Evolutionary conservation across 495 filamentous ascomycete genomes (phyloP), one percentile per base, ranked within the genome.

Genomic region (Extremus antarcticus): DNA sequence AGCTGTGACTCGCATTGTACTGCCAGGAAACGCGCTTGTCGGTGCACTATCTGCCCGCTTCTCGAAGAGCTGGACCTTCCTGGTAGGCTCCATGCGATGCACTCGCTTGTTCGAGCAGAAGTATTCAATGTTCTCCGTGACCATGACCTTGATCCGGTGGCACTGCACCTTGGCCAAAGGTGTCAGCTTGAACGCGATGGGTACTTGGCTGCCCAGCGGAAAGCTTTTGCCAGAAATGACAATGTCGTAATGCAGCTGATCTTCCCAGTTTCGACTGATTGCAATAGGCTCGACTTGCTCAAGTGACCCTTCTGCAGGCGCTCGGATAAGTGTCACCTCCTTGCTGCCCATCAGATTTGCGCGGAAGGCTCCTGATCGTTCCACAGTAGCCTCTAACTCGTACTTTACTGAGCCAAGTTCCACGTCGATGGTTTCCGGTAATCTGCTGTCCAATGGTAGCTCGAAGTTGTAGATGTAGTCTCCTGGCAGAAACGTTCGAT

Each of bases 141-240:
- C 85, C 61, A 83, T 91, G 20, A 97, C 87, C 69, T 95, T 96
- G 69, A 98, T 88, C 50, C 94, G 83, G 67, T 98, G 94, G 47
- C 94, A 90, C 63, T 94, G 89, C 13, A 97, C 90, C 70, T 98
- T 98, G 32, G 92, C 92, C 19, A 98, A 71, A 0, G 92, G 92
- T 1, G 91, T 98, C 54, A 98, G 76, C 63, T 95, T 97, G 75
- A 98, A 97, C 1, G 94, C 92, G 55, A 98, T 95, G 15, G 92
- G 92, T 22, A 98, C 89, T 62, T 89, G 88, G 2, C 86, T 77
- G 19, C 94, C 94, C 15, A 98, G 75, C 2, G 92, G 89, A 63
- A 98, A 98, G 1, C 91, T 95, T 80, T 98, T 98, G 50, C 94
- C 92, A 2, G 91, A 96, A 57, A 98, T 95, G 62, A 97, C 87